A percentile compares a stretch with the other conserved stretches of the same genome.
These are phyloP conservation scores for Phyllosticta citribraziliensis DNA, from an alignment of 2,329 filamentous ascomycete genomes.

Conservation along the genomic window DNA sequence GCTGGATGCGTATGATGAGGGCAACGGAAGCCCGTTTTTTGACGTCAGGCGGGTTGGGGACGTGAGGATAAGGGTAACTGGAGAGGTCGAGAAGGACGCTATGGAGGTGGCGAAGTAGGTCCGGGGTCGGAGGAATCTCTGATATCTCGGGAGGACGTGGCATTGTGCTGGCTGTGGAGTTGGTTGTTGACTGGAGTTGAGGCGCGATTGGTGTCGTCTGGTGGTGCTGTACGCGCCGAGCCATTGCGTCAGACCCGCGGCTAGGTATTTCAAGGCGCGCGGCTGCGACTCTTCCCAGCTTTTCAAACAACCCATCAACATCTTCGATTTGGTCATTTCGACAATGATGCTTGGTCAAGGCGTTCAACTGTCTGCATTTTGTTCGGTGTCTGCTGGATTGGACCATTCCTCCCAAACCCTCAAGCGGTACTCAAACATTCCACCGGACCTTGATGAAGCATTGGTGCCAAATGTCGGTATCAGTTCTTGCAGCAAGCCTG, in stretches of 20 bases:
- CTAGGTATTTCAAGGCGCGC: background rate
- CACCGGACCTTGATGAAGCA: too few species aligned
- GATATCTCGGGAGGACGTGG: slow-evolving; percentile 4
- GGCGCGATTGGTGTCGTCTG: background rate
- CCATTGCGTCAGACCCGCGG: background rate
- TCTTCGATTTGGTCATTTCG: too few species aligned
- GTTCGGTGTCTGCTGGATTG: too few species aligned
- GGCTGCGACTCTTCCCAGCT: too few species aligned
- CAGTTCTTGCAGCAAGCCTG: too few species aligned
- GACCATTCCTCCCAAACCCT: too few species aligned
- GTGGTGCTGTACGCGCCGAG: background rate
- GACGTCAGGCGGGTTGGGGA: slow-evolving; percentile 39
- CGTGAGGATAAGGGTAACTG: slow-evolving; percentile 38
- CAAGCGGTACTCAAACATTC: too few species aligned
- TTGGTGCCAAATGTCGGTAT: too few species aligned
- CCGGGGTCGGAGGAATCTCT: slow-evolving; percentile 6
- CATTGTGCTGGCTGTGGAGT: background rate
- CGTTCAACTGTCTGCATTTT: too few species aligned
- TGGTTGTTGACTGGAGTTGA: background rate
- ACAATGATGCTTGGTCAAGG: too few species aligned
- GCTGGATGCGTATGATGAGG: slow-evolving; percentile 53
- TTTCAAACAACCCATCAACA: too few species aligned
- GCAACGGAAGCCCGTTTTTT: slow-evolving; percentile 57
- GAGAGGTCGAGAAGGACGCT: slow-evolving; percentile 33
- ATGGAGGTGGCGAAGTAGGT: slow-evolving; percentile 32